Evolutionary conservation across 2,329 filamentous ascomycete genomes (phyloP).

Genomic region (Diaporthe helianthi): DNA sequence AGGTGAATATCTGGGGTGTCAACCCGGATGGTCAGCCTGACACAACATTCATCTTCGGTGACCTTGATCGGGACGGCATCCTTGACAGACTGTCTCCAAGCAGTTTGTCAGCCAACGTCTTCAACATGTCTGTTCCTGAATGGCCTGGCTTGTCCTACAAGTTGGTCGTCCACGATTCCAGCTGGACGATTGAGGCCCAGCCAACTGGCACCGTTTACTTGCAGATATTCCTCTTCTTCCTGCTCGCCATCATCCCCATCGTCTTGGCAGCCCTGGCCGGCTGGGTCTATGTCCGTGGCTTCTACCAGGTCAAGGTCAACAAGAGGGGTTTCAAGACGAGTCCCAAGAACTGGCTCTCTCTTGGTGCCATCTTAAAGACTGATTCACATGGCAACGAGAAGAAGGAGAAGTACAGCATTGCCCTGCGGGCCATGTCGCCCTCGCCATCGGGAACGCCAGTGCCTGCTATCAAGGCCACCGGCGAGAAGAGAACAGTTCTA

Average conservation of each 20-base stretch:
- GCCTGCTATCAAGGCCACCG: conserved; percentile 32
- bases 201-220: conserved; percentile 59
- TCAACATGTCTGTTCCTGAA: conserved; percentile 65
- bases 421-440: conserved; percentile 32
- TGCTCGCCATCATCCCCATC: conserved; percentile 61
- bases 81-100: conserved; percentile 67
- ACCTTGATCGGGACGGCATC: conserved; percentile 64
- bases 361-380: conserved; percentile 33
- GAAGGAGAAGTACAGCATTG: conserved; percentile 36
- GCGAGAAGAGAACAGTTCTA: conserved; percentile 58
- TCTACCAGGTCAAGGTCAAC: conserved; percentile 63
- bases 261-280: conserved; percentile 57
- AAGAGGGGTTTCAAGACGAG: conserved; percentile 56
- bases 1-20: conserved; percentile 71
- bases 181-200: conserved; percentile 55
- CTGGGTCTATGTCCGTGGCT: conserved; percentile 63
- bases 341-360: conserved; percentile 31
- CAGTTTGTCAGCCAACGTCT: conserved; percentile 57
- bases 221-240: conserved; percentile 60
- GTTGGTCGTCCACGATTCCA: conserved; percentile 61
- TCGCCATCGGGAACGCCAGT: conserved; percentile 32
- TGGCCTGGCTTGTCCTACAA: conserved; percentile 61
- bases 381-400: conserved; percentile 39
- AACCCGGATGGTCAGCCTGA: conserved; percentile 68
- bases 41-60: conserved; percentile 63